These are phyloP conservation scores for Venturia asperata DNA, from an alignment of 2,329 filamentous ascomycete species.

Conservation along the genomic window DNA sequence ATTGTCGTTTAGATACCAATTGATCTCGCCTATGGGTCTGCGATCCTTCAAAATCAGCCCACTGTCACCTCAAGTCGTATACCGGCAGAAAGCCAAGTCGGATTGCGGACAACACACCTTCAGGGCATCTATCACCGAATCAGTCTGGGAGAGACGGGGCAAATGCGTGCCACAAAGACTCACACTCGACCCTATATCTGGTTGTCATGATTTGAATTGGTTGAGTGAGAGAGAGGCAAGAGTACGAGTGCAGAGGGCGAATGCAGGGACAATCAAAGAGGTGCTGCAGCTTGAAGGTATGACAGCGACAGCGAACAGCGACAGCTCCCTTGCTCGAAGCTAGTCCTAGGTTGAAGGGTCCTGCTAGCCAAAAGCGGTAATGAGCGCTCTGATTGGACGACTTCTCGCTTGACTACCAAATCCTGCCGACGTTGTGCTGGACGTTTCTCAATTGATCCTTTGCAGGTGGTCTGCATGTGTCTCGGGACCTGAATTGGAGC, in stretches of 20 bases:
- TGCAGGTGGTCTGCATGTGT: too few species aligned
- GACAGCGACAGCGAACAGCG: neutral
- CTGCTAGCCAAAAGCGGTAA: neutral
- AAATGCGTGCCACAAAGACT: conserved; percentile 20
- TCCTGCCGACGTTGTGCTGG: too few species aligned
- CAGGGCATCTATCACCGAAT: conserved; percentile 48
- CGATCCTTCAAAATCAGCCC: conserved; percentile 11
- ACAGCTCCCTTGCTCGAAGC: neutral
- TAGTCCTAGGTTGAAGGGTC: neutral
- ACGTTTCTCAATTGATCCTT: too few species aligned
- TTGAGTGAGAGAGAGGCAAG: neutral
- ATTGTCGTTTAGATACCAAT: conserved; percentile 58
- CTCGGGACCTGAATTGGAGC: too few species aligned
- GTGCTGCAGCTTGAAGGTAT: neutral
- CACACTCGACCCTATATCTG: conserved; percentile 38
- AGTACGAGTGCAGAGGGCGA: neutral
- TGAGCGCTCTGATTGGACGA: neutral
- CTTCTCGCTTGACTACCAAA: neutral
- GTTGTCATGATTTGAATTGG: conserved; percentile 31
- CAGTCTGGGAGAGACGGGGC: conserved; percentile 5
- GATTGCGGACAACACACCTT: conserved; percentile 42
- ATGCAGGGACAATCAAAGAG: conserved; percentile 1
- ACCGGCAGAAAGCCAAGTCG: conserved; percentile 22
- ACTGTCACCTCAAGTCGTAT: conserved; percentile 20
- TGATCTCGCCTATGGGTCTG: conserved; percentile 89